These are phyloP conservation scores for Aureobasidium lini DNA, from an alignment of 2,329 filamentous ascomycete genomes.

Conservation along the genomic window DNA sequence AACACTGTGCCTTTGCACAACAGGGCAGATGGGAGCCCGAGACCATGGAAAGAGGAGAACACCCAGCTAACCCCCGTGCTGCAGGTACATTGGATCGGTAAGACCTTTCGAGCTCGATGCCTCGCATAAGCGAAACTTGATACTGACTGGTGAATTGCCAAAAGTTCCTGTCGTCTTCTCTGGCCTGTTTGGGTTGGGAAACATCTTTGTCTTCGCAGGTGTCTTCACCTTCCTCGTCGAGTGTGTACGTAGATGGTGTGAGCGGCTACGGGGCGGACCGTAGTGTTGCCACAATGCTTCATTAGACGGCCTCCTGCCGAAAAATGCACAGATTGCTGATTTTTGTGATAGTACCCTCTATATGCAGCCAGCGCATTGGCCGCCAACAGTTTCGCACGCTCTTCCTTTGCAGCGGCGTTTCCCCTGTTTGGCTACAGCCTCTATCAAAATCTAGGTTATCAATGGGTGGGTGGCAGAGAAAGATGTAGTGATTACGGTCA, in stretches of 20 bases:
- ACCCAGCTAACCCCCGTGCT: conserved; percentile 16
- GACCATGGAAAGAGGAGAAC: conserved; percentile 5
- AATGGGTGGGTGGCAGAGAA: conserved; percentile 40
- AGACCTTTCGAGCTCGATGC: conserved; percentile 12
- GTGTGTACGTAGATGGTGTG: conserved; percentile 30
- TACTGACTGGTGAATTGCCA: conserved; percentile 15
- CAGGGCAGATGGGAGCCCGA: conserved; percentile 10
- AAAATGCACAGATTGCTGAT: not conserved
- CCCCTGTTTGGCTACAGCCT: conserved; percentile 27
- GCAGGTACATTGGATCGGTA: conserved; percentile 46
- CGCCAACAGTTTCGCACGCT: conserved; percentile 44
- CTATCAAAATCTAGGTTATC: conserved; percentile 33
- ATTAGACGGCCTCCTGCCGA: not conserved
- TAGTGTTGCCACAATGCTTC: conserved; percentile 12
- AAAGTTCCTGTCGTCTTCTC: conserved; percentile 45
- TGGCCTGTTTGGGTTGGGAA: conserved; percentile 37
- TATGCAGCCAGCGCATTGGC: conserved; percentile 44
- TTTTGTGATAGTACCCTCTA: conserved; percentile 34
- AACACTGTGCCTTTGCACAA: not conserved
- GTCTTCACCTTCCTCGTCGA: conserved; percentile 84
- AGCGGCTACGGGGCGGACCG: conserved; percentile 5
- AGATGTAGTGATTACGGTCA: not conserved
- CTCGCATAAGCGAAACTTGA: conserved; percentile 3
- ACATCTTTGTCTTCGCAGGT: conserved; percentile 69
- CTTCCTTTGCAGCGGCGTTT: conserved; percentile 41